phyloP scores from a whole-genome alignment of 768 basidiomycete species.

The Neoboletus subvelutipes region DNA sequence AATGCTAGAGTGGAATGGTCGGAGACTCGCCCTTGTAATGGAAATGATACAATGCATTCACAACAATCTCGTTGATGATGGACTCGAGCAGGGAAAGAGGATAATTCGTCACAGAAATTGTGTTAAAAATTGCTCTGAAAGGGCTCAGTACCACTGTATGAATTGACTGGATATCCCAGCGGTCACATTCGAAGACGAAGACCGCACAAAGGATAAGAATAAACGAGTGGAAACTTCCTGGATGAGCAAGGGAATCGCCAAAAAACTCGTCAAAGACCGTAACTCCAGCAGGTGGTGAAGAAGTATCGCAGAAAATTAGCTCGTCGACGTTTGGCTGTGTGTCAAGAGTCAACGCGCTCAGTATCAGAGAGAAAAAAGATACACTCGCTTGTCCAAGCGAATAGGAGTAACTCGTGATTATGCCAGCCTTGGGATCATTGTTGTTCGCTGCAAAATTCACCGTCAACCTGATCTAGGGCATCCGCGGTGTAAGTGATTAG shows the following conservation, averaged over 20 bases:
- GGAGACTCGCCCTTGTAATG: background rate
- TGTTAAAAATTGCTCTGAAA: background rate
- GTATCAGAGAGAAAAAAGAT: background rate
- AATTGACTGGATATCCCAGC: background rate
- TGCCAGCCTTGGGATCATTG: slow-evolving; percentile 20
- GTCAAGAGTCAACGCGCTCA: background rate
- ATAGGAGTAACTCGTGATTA: slow-evolving; percentile 45
- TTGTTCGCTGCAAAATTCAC: slow-evolving; percentile 13
- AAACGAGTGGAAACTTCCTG: slow-evolving; percentile 12
- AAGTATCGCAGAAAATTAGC: slow-evolving; percentile 55
- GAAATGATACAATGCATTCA: slow-evolving; percentile 9
- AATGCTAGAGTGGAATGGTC: background rate
- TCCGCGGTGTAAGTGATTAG: slow-evolving; percentile 31
- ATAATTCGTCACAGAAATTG: background rate
- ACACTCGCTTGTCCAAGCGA: background rate
- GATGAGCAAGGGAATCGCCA: slow-evolving; percentile 1
- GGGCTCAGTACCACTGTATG: background rate
- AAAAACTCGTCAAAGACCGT: slow-evolving; percentile 33
- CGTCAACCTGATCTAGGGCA: slow-evolving; percentile 10
- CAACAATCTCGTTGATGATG: slow-evolving; percentile 9
- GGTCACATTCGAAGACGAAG: background rate
- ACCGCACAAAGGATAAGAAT: slow-evolving; percentile 11
- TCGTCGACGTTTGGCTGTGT: slow-evolving; percentile 13
- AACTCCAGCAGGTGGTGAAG: slow-evolving; percentile 10
- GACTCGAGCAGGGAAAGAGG: slow-evolving; percentile 12